Percentiles rank a stretch among this genome's conserved stretches.
These are phyloP conservation scores for Lophiotrema nucula DNA, from an alignment of 495 filamentous ascomycete species.

Conservation along the genomic window DNA sequence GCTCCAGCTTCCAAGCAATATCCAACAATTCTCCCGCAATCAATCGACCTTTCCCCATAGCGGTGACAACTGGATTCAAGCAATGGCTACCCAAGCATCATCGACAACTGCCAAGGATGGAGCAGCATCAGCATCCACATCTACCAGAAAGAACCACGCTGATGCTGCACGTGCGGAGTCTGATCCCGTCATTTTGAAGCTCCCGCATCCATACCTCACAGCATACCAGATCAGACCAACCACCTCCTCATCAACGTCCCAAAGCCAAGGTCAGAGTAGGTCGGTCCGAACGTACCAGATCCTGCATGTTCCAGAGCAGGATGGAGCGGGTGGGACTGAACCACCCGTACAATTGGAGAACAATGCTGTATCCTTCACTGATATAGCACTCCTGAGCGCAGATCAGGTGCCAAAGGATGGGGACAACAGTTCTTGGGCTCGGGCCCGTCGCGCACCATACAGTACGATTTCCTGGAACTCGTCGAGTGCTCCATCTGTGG, in stretches of 20 bases:
- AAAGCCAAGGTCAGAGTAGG: too few relatives aligned
- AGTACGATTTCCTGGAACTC: slow-evolving; percentile 48
- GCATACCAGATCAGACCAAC: slow-evolving; percentile 18
- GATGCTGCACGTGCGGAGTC: too few relatives aligned
- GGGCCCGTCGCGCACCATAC: slow-evolving; percentile 44
- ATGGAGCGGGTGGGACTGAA: slow-evolving; percentile 1
- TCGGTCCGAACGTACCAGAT: slow-evolving; percentile 3
- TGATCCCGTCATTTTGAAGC: slow-evolving; percentile 15
- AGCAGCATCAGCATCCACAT: too few relatives aligned
- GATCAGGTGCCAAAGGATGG: slow-evolving; percentile 34
- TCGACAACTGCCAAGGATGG: not conserved
- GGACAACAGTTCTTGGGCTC: slow-evolving; percentile 50
- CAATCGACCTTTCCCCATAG: slow-evolving; percentile 3
- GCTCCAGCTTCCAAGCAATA: slow-evolving; percentile 1
- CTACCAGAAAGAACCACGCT: too few relatives aligned
- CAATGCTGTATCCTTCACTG: slow-evolving; percentile 13
- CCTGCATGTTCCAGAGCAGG: too few relatives aligned
- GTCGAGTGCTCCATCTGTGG: slow-evolving; percentile 48
- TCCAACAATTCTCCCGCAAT: not conserved
- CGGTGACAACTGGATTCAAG: slow-evolving; percentile 1
- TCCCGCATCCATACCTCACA: slow-evolving; percentile 34
- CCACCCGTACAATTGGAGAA: slow-evolving; percentile 14
- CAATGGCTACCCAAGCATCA: slow-evolving; percentile 14
- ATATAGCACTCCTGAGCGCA: slow-evolving; percentile 11
- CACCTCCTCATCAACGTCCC: too few relatives aligned